Evolutionary conservation across 768 basidiomycete genomes (phyloP).

Genomic region (Kwoniella pini): DNA sequence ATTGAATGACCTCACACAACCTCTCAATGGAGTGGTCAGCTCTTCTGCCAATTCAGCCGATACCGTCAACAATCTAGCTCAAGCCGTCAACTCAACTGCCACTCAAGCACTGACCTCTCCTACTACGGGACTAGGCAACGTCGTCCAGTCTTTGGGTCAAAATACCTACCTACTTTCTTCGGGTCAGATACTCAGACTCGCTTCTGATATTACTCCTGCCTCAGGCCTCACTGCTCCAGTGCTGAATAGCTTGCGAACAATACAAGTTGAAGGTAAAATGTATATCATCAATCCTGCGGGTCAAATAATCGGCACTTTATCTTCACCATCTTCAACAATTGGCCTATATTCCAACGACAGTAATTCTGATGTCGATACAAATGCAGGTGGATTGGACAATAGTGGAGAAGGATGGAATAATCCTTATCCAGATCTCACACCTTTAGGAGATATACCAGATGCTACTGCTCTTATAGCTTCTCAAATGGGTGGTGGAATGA

Average conservation of each 20-base stretch:
- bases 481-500: background rate
- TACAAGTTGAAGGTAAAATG: conserved; percentile 16
- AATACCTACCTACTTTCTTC: conserved; percentile 16
- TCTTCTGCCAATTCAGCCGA: background rate
- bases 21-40: background rate
- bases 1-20: background rate
- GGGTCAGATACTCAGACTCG: conserved; percentile 13
- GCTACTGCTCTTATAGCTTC: conserved; percentile 7
- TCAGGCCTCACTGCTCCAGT: background rate
- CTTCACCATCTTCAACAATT: conserved; percentile 6
- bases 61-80: background rate
- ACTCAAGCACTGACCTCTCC: background rate
- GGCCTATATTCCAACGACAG: conserved; percentile 2
- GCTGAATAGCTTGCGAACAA: background rate
- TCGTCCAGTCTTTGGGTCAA: conserved; percentile 11
- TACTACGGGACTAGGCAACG: background rate
- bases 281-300: conserved; percentile 22
- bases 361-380: background rate
- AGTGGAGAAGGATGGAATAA: background rate
- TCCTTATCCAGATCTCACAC: background rate
- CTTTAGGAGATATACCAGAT: conserved; percentile 1
- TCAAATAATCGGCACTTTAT: conserved; percentile 16
- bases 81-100: background rate
- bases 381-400: background rate
- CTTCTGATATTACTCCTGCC: background rate